phyloP scores from a whole-genome alignment of 768 basidiomycete species.

The Naganishia kalamii region DNA sequence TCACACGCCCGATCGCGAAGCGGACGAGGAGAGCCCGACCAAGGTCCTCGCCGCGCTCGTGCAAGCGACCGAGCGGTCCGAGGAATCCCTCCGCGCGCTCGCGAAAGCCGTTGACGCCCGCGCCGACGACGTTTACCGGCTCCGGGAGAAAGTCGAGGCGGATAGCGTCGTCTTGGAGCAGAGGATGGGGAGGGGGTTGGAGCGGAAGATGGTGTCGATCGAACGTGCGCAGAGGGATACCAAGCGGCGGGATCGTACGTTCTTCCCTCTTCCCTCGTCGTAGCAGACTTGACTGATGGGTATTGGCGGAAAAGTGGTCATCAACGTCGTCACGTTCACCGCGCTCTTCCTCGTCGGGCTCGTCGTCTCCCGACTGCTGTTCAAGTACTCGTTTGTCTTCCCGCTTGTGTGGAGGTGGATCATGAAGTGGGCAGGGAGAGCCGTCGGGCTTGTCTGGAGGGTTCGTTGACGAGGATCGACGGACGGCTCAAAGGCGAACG shows the following conservation, averaged over 20 bases:
- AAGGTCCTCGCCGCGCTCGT: neutral
- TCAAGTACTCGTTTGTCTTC: neutral
- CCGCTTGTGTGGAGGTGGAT: neutral
- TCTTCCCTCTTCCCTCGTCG: neutral
- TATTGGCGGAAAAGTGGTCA: neutral
- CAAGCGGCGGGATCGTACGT: slow-evolving; percentile 6
- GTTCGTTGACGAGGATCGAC: no score
- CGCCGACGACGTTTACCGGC: neutral
- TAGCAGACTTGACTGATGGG: neutral
- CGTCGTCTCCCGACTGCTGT: neutral
- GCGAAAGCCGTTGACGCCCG: neutral
- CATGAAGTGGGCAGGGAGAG: neutral
- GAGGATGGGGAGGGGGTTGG: neutral
- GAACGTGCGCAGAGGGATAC: neutral
- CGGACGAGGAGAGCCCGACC: neutral
- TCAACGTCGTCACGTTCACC: slow-evolving; percentile 9
- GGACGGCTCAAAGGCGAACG: no score
- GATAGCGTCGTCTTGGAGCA: neutral
- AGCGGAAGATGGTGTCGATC: slow-evolving; percentile 4
- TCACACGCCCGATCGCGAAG: neutral
- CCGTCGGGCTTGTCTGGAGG: neutral
- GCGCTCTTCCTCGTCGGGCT: neutral
- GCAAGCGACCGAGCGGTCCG: neutral
- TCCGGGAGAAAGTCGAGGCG: neutral
- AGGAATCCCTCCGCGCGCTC: neutral